Evolutionary conservation across 345 rosid genomes (phyloP).

Genomic region (Dimocarpus longan): DNA sequence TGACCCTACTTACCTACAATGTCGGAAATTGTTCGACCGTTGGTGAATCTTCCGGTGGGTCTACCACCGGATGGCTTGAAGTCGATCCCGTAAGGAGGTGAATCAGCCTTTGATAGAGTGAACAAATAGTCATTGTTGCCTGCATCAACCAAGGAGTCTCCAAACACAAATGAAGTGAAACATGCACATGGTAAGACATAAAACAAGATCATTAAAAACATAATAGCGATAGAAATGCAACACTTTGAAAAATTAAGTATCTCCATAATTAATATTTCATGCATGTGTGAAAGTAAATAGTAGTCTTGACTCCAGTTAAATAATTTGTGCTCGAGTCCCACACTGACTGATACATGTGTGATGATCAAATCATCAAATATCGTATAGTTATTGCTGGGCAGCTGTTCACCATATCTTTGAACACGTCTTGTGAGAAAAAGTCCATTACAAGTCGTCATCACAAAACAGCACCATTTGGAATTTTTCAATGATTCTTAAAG

Average conservation of each 20-base stretch:
- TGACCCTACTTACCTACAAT: constrained; percentile 31
- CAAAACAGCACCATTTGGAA: background rate
- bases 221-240: background rate
- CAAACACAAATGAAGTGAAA: constrained; percentile 50
- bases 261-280: constrained; percentile 6
- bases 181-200: constrained; percentile 6
- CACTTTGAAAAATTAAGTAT: background rate
- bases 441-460: constrained; percentile 7
- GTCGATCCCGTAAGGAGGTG: constrained; percentile 63
- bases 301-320: background rate
- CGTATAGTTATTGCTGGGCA: background rate
- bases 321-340: background rate
- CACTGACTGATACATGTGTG: no score
- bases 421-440: background rate
- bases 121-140: constrained; percentile 53
- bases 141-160: constrained; percentile 59
- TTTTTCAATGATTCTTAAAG: background rate
- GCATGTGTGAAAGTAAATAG: background rate
- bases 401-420: constrained; percentile 11
- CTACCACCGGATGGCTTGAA: constrained; percentile 57
- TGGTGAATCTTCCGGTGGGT: constrained; percentile 74
- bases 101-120: constrained; percentile 55
- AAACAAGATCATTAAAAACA: constrained; percentile 9
- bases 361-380: no score
- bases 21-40: constrained; percentile 47